A percentile compares a stretch with the other conserved stretches of the same genome.
Conservation (phyloP, 129 eudicot genomes). For the Arctium lappa region DNA sequence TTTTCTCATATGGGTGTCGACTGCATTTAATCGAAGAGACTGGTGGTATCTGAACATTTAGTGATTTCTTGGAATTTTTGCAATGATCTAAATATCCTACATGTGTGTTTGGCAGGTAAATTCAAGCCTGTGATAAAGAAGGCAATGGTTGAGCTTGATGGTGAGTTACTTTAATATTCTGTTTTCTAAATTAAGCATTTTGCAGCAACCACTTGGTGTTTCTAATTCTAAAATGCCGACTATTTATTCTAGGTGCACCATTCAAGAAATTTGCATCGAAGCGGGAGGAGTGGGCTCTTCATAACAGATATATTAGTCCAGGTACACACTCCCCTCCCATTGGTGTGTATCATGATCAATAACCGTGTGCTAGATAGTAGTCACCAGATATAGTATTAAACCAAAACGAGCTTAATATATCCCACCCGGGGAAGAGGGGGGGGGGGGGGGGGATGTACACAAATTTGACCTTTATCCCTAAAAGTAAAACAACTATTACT, state of each 20-base stretch:
- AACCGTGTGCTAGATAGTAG: too few relatives aligned
- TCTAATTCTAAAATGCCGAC: background rate
- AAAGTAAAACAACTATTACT: too few relatives aligned
- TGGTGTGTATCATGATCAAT: background rate
- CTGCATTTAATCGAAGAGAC: background rate
- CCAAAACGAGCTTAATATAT: background rate
- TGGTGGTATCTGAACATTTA: background rate
- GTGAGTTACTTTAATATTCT: slow-evolving; percentile 33
- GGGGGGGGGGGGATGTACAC: too few relatives aligned
- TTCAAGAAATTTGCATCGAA: slow-evolving; percentile 78
- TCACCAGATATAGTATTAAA: too few relatives aligned
- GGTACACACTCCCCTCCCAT: slow-evolving; percentile 42
- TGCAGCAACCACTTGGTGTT: background rate
- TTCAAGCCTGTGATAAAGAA: slow-evolving; percentile 98
- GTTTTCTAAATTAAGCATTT: background rate
- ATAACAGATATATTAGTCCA: slow-evolving; percentile 81
- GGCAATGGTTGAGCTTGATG: slow-evolving; percentile 99
- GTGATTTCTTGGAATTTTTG: background rate
- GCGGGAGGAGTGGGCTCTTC: slow-evolving; percentile 89
- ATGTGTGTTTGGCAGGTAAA: slow-evolving; percentile 55
- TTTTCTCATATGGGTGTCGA: background rate
- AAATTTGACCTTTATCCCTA: too few relatives aligned
- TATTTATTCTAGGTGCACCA: slow-evolving; percentile 70
- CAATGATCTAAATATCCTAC: background rate
- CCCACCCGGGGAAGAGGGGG: too few relatives aligned